phyloP scores from a whole-genome alignment of 805 yeast species.

The Kuraishia borneana region DNA sequence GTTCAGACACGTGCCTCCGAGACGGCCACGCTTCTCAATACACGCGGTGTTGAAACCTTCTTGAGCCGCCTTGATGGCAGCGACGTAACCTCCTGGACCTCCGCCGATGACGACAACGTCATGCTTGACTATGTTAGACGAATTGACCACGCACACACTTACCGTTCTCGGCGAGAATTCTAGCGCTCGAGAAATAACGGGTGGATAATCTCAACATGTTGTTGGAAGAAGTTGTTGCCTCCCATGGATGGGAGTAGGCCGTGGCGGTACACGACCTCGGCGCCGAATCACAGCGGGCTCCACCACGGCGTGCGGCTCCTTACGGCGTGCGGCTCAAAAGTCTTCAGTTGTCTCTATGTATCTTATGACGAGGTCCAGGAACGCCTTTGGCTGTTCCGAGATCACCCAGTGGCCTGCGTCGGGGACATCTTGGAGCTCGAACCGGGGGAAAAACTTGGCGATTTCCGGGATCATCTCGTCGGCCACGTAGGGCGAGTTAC shows the following conservation, averaged over 20 bases:
- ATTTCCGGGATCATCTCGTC: conserved; percentile 71
- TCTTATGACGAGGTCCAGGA: conserved; percentile 48
- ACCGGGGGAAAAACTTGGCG: conserved; percentile 69
- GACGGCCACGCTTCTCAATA: conserved; percentile 89
- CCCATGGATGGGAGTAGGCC: conserved; percentile 3
- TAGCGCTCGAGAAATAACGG: conserved; percentile 20
- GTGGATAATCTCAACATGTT: conserved; percentile 19
- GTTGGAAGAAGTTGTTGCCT: conserved; percentile 3
- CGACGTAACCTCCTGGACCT: conserved; percentile 99
- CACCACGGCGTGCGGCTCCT: conserved; percentile 1
- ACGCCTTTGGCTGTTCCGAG: conserved; percentile 74
- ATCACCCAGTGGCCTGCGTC: conserved; percentile 92
- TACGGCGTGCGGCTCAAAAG: not conserved
- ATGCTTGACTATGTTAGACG: conserved; percentile 30
- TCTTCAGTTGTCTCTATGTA: conserved; percentile 38
- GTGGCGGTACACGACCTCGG: not conserved
- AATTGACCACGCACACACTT: not conserved
- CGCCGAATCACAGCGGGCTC: conserved; percentile 2
- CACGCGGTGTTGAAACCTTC: conserved; percentile 91
- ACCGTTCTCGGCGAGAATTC: conserved; percentile 10
- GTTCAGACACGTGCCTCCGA: conserved; percentile 98
- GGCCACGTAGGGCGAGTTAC: conserved; percentile 63
- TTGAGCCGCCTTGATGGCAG: conserved; percentile 98
- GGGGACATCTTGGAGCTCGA: conserved; percentile 62
- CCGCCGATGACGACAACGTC: conserved; percentile 96